Evolutionary conservation across 805 yeast species (phyloP).

Genomic region (Myxozyma lipomycoides): DNA sequence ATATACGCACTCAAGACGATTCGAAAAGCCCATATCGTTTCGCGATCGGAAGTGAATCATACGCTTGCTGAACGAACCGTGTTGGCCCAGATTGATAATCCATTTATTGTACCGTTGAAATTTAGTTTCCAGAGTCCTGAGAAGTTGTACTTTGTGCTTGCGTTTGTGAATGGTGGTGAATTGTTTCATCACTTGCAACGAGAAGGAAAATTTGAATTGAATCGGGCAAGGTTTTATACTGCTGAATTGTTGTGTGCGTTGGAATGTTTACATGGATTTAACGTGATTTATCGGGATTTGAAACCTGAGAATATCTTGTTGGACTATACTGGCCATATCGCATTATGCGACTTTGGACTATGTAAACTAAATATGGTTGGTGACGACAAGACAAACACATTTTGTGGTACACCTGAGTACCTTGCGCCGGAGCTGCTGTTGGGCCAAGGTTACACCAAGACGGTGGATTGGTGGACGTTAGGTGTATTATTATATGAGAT

Average conservation of each 20-base stretch:
- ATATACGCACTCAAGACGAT: constrained; percentile 92
- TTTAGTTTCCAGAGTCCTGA: constrained; percentile 97
- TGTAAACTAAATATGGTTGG: constrained; percentile 89
- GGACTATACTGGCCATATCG: constrained; percentile 97
- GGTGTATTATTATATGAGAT: constrained; percentile 92
- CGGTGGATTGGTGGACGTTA: constrained; percentile 98
- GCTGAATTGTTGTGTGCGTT: constrained; percentile 92
- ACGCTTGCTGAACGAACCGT: constrained; percentile 96
- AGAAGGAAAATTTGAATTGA: constrained; percentile 82
- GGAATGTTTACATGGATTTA: constrained; percentile 83
- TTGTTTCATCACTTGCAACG: constrained; percentile 89
- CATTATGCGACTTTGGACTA: constrained; percentile 93
- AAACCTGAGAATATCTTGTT: constrained; percentile 93
- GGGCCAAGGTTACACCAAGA: constrained; percentile 91
- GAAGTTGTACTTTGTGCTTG: constrained; percentile 81
- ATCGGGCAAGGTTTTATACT: constrained; percentile 86
- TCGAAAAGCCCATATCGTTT: constrained; percentile 89
- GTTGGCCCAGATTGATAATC: constrained; percentile 84
- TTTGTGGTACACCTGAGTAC: constrained; percentile 98
- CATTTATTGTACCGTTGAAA: constrained; percentile 93
- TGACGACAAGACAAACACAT: constrained; percentile 58
- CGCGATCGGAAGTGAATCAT: constrained; percentile 91
- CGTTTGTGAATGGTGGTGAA: constrained; percentile 96
- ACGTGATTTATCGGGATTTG: constrained; percentile 90
- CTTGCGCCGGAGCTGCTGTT: constrained; percentile 89